Base-by-base conservation (phyloP, 345 rosid species). In the Salix udensis region DNA sequence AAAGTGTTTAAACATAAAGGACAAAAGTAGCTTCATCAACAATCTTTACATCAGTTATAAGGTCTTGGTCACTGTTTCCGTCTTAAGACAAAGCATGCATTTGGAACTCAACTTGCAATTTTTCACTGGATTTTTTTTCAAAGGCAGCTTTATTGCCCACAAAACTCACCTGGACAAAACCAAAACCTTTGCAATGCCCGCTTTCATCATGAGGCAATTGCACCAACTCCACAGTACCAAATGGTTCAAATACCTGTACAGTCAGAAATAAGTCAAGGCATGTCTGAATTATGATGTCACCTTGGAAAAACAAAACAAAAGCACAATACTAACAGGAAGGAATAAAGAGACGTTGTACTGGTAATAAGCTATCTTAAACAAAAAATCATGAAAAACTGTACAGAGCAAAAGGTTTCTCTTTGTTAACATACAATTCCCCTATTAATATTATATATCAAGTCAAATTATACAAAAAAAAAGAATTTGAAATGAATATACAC, bases 121-220 rank as follows among this genome's bases (percentile, higher is more conserved):
- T 34, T 34, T 53, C 48, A 36, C 28, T 68, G 23, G 15, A 65
- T 21, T 66, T 50, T 36, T 37, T 37, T 23, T 37, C 64, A 23
- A 10, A 58, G 23, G 24, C 26, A 58, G 3, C 24, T 58, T 48
- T 36, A 18, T 50, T 9, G 52, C 37, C 19, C 21, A 62, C 6
- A 21, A 13, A 67, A 84, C 91, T 71, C 72, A 89, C 99, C 98
- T 92, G 99, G 78, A 96, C 92, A 85, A 93, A 96, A 69, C 97
- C 99, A 88, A 90, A 93, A 75, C 99, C 99, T 86, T 96, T 93
- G 87, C 95, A 96, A 52, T 74, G 92, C 21, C 98, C 95, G 76
- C 87, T 79, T 86, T 92, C 98, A 77, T 96, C 98, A 74, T 87
- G 86, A 10, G 99, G 98, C 82, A 96, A 85, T 67, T 96, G 99